These are phyloP conservation scores for Mycena maculata DNA, from an alignment of 768 basidiomycete species.

Conservation along the genomic window DNA sequence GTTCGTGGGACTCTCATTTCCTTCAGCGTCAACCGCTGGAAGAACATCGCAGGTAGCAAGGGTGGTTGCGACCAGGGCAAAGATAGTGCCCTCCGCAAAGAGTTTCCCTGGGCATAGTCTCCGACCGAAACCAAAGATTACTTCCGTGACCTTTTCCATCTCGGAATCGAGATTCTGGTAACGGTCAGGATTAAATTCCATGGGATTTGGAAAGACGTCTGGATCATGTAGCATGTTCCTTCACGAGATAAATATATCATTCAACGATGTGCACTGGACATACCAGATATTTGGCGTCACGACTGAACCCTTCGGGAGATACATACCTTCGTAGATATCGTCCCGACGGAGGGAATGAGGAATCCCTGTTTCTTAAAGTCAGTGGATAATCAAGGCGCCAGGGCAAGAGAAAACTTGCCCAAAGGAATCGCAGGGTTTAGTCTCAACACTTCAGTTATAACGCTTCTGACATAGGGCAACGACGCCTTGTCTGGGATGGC, in stretches of 20 bases:
- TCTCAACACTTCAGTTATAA: slow-evolving; percentile 26
- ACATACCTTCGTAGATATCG: slow-evolving; percentile 23
- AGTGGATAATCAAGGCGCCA: background rate
- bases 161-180: slow-evolving; percentile 10
- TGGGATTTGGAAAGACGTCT: background rate
- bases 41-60: slow-evolving; percentile 13
- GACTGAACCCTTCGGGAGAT: slow-evolving; percentile 20
- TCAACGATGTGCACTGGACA: too few relatives aligned
- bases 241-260: too few relatives aligned
- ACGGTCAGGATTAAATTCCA: slow-evolving; percentile 8
- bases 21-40: background rate
- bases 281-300: slow-evolving; percentile 23
- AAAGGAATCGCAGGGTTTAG: slow-evolving; percentile 24
- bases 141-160: background rate
- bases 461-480: slow-evolving; percentile 24
- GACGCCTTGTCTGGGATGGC: slow-evolving; percentile 10
- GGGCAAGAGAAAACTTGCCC: slow-evolving; percentile 19
- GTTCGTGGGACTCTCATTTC: background rate
- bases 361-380: background rate
- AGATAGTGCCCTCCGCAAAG: slow-evolving; percentile 2
- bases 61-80: background rate
- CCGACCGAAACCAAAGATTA: slow-evolving; percentile 7
- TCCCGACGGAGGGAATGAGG: slow-evolving; percentile 12
- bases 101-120: background rate
- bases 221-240: slow-evolving; percentile 19